Conservation (phyloP, 1,284 basidiomycete genomes). For the Coniophora puteana region DNA sequence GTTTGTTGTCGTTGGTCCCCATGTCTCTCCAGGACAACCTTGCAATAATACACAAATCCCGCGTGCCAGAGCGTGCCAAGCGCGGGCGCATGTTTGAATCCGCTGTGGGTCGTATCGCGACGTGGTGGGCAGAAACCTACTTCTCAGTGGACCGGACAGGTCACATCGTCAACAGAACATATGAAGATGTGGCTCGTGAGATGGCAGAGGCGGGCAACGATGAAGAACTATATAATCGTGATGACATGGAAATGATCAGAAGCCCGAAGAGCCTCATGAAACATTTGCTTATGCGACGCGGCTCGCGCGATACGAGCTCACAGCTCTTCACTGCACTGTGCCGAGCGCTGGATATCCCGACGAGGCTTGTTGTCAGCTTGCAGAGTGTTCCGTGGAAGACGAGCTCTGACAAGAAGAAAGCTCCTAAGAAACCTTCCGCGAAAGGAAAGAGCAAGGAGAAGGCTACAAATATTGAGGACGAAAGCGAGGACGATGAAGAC, state of each 20-base stretch:
- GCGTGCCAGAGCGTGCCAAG: constrained; percentile 73
- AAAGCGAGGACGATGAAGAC: constrained; percentile 34
- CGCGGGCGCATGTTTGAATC: constrained; percentile 85
- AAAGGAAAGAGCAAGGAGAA: constrained; percentile 34
- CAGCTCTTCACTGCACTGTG: constrained; percentile 92
- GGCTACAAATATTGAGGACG: constrained; percentile 25
- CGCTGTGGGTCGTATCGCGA: constrained; percentile 67
- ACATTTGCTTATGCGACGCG: constrained; percentile 75
- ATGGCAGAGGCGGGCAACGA: constrained; percentile 25
- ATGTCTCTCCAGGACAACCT: constrained; percentile 77
- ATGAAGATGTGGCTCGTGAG: constrained; percentile 60
- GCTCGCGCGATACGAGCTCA: constrained; percentile 85
- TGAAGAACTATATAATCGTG: constrained; percentile 45
- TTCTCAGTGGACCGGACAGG: constrained; percentile 63
- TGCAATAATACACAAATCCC: constrained; percentile 76
- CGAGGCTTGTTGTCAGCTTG: constrained; percentile 85
- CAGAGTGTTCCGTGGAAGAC: constrained; percentile 89
- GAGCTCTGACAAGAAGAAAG: constrained; percentile 44
- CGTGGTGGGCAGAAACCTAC: constrained; percentile 81
- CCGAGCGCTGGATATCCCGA: constrained; percentile 83
- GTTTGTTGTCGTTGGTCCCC: constrained; percentile 82
- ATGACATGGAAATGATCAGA: constrained; percentile 67
- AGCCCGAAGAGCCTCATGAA: constrained; percentile 87
- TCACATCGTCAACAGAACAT: constrained; percentile 72
- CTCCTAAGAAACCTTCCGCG: constrained; percentile 25